phyloP scores from a whole-genome alignment of 202 grass and related monocot genomes.

The Alloteropsis angusta region DNA sequence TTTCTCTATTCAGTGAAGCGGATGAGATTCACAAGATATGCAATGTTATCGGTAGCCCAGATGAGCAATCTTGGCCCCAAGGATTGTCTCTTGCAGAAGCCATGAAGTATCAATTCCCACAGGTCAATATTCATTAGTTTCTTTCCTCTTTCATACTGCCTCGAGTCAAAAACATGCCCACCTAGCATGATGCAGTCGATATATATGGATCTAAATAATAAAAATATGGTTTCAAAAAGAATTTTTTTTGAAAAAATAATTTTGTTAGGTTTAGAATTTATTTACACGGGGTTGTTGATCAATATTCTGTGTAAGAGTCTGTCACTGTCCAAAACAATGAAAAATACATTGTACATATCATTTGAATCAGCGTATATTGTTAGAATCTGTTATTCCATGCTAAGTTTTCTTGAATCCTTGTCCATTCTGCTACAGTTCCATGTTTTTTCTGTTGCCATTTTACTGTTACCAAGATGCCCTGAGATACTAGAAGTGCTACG shows the following conservation, averaged over 20 bases:
- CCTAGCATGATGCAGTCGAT: not conserved
- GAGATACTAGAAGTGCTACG: not conserved
- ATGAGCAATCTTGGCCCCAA: slow-evolving; percentile 65
- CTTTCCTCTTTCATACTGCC: not conserved
- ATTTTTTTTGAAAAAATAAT: not conserved
- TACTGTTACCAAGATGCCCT: not conserved
- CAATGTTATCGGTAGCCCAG: slow-evolving; percentile 84
- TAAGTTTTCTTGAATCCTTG: not conserved
- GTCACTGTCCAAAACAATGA: not conserved
- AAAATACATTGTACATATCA: not conserved
- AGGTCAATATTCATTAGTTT: slow-evolving; percentile 44
- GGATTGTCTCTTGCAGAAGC: slow-evolving; percentile 71
- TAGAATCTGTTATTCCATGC: not conserved
- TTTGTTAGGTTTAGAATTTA: not conserved
- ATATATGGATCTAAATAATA: not conserved
- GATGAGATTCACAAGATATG: slow-evolving; percentile 97
- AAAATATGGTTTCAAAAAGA: not conserved
- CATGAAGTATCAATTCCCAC: slow-evolving; percentile 87
- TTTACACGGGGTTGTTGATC: not conserved
- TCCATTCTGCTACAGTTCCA: not conserved
- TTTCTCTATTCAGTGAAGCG: slow-evolving; percentile 54
- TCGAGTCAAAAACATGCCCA: not conserved
- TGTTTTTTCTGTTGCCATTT: not conserved
- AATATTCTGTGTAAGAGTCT: not conserved
- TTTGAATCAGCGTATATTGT: not conserved